Evolutionary conservation across 2,329 filamentous ascomycete species (phyloP).

Genomic region (Emmonsia crescens): DNA sequence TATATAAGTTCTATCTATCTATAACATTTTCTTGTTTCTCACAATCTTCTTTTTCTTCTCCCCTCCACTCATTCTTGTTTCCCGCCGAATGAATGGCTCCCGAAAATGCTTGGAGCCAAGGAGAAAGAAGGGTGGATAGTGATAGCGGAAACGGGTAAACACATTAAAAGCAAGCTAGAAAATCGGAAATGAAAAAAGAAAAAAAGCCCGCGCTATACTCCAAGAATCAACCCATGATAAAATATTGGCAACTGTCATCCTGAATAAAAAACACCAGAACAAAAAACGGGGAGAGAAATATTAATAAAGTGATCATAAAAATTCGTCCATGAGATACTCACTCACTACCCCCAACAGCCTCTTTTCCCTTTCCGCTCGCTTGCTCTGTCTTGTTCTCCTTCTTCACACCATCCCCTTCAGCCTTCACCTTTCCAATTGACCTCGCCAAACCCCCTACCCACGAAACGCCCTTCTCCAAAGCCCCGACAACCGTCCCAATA

Average conservation of each 20-base stretch:
- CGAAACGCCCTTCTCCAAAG: constrained; percentile 33
- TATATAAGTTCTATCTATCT: not conserved
- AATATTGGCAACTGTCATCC: not conserved
- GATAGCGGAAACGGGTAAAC: not conserved
- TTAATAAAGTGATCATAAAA: not conserved
- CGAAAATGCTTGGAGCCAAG: not conserved
- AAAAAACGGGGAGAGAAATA: not conserved
- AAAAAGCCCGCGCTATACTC: not conserved
- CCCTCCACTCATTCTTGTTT: not conserved
- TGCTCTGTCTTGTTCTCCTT: not conserved
- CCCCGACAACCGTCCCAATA: constrained; percentile 46
- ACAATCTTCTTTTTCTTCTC: not conserved
- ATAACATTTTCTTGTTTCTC: not conserved
- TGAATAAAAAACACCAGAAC: not conserved
- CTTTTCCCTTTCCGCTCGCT: not conserved
- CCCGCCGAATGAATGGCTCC: not conserved
- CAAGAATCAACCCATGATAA: not conserved
- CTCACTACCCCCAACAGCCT: not conserved
- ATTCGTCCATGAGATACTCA: not conserved
- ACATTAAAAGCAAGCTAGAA: not conserved
- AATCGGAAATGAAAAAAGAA: not conserved
- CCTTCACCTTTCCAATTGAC: constrained; percentile 12
- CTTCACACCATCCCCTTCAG: constrained; percentile 9
- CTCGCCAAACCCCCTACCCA: constrained; percentile 16
- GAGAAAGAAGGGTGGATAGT: not conserved